Percentiles rank a stretch among this genome's conserved stretches.
Conservation (phyloP, 345 rosid species). For the Populus simonii region DNA sequence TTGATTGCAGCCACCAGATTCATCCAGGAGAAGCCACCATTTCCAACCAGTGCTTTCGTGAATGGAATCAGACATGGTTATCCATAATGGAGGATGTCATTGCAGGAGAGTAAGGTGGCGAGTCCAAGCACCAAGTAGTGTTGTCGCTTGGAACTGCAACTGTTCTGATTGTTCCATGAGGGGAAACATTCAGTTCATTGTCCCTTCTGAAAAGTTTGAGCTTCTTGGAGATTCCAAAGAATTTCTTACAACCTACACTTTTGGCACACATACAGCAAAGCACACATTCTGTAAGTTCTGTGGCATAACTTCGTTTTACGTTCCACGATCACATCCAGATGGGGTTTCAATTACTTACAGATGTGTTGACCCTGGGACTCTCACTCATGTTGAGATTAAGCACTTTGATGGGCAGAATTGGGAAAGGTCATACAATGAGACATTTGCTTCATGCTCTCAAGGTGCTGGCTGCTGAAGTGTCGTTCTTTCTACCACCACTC, state of each 20-base stretch:
- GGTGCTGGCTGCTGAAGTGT: background rate
- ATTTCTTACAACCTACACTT: conserved; percentile 68
- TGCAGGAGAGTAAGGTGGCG: conserved; percentile 71
- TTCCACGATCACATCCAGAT: conserved; percentile 68
- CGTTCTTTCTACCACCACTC: background rate
- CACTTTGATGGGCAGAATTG: conserved; percentile 61
- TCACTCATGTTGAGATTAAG: conserved; percentile 58
- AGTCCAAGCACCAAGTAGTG: conserved; percentile 48
- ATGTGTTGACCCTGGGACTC: conserved; percentile 67
- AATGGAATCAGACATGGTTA: conserved; percentile 43
- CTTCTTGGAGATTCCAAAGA: conserved; percentile 61
- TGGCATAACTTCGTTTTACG: conserved; percentile 73
- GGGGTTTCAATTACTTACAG: conserved; percentile 55
- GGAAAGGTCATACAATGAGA: conserved; percentile 45
- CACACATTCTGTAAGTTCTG: conserved; percentile 86
- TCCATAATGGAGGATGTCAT: conserved; percentile 82
- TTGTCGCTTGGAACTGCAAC: conserved; percentile 68
- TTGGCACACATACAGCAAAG: conserved; percentile 73
- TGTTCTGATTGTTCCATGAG: conserved; percentile 80
- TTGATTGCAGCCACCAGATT: background rate
- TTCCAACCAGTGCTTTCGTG: background rate
- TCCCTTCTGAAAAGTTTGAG: conserved; percentile 55
- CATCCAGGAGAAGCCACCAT: background rate
- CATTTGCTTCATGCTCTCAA: conserved; percentile 51
- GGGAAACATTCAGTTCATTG: conserved; percentile 55